Conservation (phyloP, 2,329 filamentous ascomycete genomes). For the Xylaria sp. region DNA sequence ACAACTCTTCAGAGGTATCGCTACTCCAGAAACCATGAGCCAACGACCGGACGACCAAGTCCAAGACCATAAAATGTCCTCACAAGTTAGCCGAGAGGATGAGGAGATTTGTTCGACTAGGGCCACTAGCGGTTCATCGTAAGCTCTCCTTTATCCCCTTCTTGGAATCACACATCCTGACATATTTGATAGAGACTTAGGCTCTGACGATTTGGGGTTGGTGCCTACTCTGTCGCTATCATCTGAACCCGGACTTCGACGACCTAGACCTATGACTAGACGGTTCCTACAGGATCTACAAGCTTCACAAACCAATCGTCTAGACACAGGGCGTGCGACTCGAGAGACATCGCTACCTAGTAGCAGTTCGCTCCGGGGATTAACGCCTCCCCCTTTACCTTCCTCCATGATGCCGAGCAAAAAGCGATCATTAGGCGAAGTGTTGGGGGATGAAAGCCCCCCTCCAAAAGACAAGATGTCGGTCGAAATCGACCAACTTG, state of each 20-base stretch:
- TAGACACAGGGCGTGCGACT: conserved; percentile 9
- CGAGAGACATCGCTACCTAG: conserved; percentile 20
- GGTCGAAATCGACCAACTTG: conserved; percentile 46
- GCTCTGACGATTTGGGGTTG: conserved; percentile 11
- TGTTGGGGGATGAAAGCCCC: conserved; percentile 43
- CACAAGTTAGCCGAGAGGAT: conserved; percentile 23
- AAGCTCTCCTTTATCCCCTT: neutral
- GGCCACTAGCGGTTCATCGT: conserved; percentile 36
- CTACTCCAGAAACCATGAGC: conserved; percentile 9
- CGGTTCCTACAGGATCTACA: conserved; percentile 27
- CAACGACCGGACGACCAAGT: conserved; percentile 10
- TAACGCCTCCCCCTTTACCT: conserved; percentile 39
- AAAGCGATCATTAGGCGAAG: conserved; percentile 43
- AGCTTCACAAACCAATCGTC: conserved; percentile 10
- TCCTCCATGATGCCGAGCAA: conserved; percentile 37
- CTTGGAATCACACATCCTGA: conserved; percentile 19
- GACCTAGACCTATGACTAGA: conserved; percentile 30
- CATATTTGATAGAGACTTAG: conserved; percentile 21
- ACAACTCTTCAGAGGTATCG: neutral
- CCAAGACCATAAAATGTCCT: neutral
- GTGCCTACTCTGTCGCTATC: conserved; percentile 16
- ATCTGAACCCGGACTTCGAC: conserved; percentile 26
- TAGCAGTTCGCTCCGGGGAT: conserved; percentile 37
- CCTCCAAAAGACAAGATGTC: conserved; percentile 48
- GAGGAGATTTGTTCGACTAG: conserved; percentile 31